phyloP scores from a whole-genome alignment of 164 flowering plant species.

The Platanus orientalis region DNA sequence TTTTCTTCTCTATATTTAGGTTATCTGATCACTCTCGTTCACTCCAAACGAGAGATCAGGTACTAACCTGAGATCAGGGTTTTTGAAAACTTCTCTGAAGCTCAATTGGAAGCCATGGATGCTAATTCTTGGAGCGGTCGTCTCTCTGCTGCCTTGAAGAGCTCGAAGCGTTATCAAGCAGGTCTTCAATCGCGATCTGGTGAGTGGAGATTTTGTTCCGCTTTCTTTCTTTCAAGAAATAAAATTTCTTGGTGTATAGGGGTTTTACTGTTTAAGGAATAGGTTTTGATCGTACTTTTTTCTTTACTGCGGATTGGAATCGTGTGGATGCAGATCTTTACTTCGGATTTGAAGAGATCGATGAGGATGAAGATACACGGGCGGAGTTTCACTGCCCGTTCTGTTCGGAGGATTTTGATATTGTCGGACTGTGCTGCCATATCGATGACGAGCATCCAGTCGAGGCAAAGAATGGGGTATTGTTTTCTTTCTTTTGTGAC shows the following conservation, averaged over 20 bases:
- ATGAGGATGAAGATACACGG: conserved; percentile 67
- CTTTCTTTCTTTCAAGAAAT: not conserved
- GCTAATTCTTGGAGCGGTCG: conserved; percentile 65
- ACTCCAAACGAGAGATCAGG: not conserved
- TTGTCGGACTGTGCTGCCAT: conserved; percentile 80
- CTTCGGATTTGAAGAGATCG: conserved; percentile 71
- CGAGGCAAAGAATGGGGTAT: conserved; percentile 81
- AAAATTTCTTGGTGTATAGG: not conserved
- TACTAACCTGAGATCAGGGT: not conserved
- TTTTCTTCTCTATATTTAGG: conserved; percentile 6
- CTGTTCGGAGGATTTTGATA: conserved; percentile 75
- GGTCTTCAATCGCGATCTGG: conserved; percentile 68
- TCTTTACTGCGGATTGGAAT: not conserved
- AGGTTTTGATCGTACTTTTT: conserved; percentile 1
- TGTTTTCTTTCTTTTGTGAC: not conserved
- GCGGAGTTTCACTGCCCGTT: conserved; percentile 82
- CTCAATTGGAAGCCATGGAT: conserved; percentile 35
- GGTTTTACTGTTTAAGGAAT: not conserved
- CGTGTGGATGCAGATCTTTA: conserved; percentile 45
- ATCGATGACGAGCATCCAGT: conserved; percentile 86
- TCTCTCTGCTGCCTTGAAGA: conserved; percentile 48
- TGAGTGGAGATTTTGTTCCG: conserved; percentile 14
- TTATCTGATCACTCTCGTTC: not conserved
- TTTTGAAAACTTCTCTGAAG: not conserved
- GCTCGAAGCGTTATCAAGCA: conserved; percentile 52